Conservation (phyloP, 1,139 yeast species). For the Yamadazyma triangularis region DNA sequence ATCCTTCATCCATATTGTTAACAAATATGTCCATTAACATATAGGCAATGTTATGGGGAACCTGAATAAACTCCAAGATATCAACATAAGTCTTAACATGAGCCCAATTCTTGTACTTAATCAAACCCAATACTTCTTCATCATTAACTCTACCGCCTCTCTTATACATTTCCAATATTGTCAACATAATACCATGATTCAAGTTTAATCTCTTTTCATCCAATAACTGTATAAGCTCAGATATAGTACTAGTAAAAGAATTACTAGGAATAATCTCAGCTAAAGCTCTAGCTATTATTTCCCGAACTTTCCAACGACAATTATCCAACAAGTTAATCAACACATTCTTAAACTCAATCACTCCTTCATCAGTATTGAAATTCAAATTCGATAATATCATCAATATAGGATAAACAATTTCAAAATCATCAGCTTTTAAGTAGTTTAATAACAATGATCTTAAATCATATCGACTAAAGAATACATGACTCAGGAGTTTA, state of each 20-base stretch:
- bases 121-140: conserved; percentile 1
- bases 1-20: conserved; percentile 1
- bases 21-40: conserved; percentile 5
- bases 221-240: conserved; percentile 22
- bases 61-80: conserved; percentile 2
- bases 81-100: conserved; percentile 8
- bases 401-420: conserved; percentile 69
- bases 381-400: conserved; percentile 68
- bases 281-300: conserved; percentile 73
- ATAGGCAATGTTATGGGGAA: neutral
- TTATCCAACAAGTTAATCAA: conserved; percentile 46
- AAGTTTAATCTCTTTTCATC: conserved; percentile 36
- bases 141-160: conserved; percentile 1
- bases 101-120: conserved; percentile 6
- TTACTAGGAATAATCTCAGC: conserved; percentile 25
- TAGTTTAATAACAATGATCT: conserved; percentile 43
- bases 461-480: conserved; percentile 60
- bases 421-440: conserved; percentile 36
- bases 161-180: conserved; percentile 28
- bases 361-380: conserved; percentile 49
- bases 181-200: conserved; percentile 55
- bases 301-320: conserved; percentile 77
- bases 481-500: conserved; percentile 44
- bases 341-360: conserved; percentile 45
- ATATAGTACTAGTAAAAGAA: neutral